Evolutionary conservation across 1,284 basidiomycete species (phyloP), one percentile per base, ranked within the genome.

Genomic region (Papiliotrema nemorosa): DNA sequence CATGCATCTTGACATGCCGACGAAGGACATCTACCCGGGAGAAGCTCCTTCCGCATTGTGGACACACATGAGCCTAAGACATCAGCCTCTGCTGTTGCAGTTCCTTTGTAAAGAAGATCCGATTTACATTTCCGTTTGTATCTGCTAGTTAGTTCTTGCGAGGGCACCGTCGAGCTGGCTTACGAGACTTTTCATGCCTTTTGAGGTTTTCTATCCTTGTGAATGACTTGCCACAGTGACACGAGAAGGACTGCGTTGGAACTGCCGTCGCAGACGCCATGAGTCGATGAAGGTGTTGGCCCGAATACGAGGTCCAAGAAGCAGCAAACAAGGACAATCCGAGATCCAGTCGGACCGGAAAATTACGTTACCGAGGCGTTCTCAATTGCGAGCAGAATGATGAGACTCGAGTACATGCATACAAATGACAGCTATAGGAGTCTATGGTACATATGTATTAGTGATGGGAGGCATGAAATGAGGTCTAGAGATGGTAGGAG

Each of bases 391-490:
- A n/a, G n/a, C n/a, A n/a, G n/a, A n/a, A n/a, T n/a, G n/a, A n/a
- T n/a, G n/a, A n/a, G n/a, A n/a, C n/a, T n/a, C n/a, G n/a, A n/a
- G n/a, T n/a, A n/a, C n/a, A n/a, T n/a, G n/a, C n/a, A n/a, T n/a
- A n/a, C n/a, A n/a, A n/a, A n/a, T n/a, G n/a, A n/a, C n/a, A n/a
- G 10, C 31, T 33, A 33, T 33, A n/a, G 36, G 7, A 38, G 12
- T 10, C 24, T 29, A 43, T 22, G 41, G 41, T 3, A 43, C 41
- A 43, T 16, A 43, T 14, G 41, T 43, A 18, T 43, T 43, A 26
- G 26, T 26, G 10, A 43, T 31, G 16, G 41, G 41, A 16, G 41
- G 41, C n/a, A 43, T 12, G 41, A 43, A 43, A 20, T 43, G 41
- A 27, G 41, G 41, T 27, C 41, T 26, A 3, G 41, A 27, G 4